phyloP scores from a whole-genome alignment of 106 monocot genomes.

The Acorus gramineus region DNA sequence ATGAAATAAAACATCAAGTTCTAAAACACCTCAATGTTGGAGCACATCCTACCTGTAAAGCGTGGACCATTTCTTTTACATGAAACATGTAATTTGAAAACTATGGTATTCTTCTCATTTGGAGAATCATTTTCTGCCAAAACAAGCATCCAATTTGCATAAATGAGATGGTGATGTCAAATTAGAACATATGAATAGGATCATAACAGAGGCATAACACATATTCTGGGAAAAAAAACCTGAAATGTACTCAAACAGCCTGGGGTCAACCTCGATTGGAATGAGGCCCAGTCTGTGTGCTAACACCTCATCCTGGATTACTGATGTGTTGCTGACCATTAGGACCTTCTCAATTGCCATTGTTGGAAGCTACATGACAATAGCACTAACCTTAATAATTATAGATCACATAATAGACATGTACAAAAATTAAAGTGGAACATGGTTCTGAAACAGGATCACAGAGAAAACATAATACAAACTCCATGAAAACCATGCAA shows the following conservation, averaged over 20 bases:
- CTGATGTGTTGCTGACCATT: constrained; percentile 83
- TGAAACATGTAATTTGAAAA: constrained; percentile 58
- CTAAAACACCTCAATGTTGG: neutral
- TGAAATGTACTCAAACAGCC: constrained; percentile 82
- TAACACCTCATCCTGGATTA: constrained; percentile 81
- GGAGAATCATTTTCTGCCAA: constrained; percentile 66
- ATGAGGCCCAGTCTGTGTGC: constrained; percentile 89
- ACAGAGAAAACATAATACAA: too few relatives aligned
- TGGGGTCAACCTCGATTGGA: constrained; percentile 75
- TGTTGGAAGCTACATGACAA: constrained; percentile 59
- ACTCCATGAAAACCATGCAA: too few relatives aligned
- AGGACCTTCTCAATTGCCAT: constrained; percentile 97
- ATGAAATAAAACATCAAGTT: too few relatives aligned
- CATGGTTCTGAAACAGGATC: too few relatives aligned
- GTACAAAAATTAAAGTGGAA: too few relatives aligned
- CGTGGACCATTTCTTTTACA: constrained; percentile 55
- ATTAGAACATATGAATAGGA: neutral
- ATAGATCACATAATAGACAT: too few relatives aligned
- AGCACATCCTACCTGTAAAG: constrained; percentile 48
- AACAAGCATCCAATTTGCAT: neutral
- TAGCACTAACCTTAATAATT: too few relatives aligned
- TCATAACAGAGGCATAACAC: neutral
- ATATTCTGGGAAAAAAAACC: constrained; percentile 25
- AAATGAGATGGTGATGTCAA: neutral
- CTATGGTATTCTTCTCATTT: constrained; percentile 88